Conservation (phyloP, 106 monocot genomes). For the Dactylorhiza incarnata region DNA sequence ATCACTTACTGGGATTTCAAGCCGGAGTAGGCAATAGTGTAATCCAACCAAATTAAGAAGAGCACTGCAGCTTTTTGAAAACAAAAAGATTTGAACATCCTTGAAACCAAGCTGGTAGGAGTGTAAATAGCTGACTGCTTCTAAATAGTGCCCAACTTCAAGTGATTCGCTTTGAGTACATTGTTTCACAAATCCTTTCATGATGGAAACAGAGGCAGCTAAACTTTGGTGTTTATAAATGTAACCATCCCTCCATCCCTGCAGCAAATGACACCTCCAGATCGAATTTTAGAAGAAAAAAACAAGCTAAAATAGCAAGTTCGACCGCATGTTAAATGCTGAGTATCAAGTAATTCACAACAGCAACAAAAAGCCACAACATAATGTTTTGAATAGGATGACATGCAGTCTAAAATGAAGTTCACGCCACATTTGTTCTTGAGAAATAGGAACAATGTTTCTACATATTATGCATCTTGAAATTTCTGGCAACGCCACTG, state of each 20-base stretch:
- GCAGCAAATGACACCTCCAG: slow-evolving; percentile 9
- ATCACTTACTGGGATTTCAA: slow-evolving; percentile 47
- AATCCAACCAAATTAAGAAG: slow-evolving; percentile 66
- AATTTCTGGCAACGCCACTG: not conserved
- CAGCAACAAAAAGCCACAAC: not conserved
- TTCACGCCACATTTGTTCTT: not conserved
- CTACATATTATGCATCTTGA: not conserved
- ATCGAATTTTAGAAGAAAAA: no score
- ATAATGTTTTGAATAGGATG: not conserved
- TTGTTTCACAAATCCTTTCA: slow-evolving; percentile 39
- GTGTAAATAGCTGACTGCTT: slow-evolving; percentile 41
- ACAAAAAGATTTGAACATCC: slow-evolving; percentile 58
- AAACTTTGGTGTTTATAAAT: slow-evolving; percentile 37
- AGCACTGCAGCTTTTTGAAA: slow-evolving; percentile 36
- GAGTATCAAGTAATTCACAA: not conserved
- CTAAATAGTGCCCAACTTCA: slow-evolving; percentile 66
- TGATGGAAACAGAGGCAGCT: slow-evolving; percentile 19
- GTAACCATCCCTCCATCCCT: slow-evolving; percentile 71
- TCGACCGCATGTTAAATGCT: not conserved
- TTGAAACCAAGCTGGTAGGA: slow-evolving; percentile 40
- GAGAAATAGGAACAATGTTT: not conserved
- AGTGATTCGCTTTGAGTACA: slow-evolving; percentile 53
- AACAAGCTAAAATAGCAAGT: not conserved
- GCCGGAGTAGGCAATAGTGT: slow-evolving; percentile 44
- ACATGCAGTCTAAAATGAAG: not conserved